A percentile compares a stretch with the other conserved stretches of the same genome.
phyloP scores from a whole-genome alignment of 108 stramenopile genomes.

The Cyclotella baltica region DNA sequence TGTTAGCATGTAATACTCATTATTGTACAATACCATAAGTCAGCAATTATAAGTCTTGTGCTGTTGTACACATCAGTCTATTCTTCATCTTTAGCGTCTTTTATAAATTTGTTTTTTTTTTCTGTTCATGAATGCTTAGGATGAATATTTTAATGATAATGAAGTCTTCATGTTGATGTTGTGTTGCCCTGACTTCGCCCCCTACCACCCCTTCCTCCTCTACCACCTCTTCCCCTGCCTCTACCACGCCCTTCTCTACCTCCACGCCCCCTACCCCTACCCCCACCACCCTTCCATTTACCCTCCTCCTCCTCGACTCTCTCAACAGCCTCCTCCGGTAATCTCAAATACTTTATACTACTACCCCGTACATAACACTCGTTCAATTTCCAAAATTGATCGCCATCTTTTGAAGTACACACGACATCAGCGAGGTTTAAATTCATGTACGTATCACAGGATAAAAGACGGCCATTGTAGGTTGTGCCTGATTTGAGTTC shows the following conservation, averaged over 20 bases:
- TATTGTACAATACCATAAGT: no score
- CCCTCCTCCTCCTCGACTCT: slow-evolving; percentile 83
- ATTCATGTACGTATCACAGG: slow-evolving; percentile 98
- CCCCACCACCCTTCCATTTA: slow-evolving; percentile 49
- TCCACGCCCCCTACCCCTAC: slow-evolving; percentile 50
- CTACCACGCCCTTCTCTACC: slow-evolving; percentile 65
- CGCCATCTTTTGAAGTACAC: slow-evolving; percentile 94
- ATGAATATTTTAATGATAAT: no score
- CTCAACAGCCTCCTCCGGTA: slow-evolving; percentile 94
- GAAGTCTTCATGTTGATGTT: background rate
- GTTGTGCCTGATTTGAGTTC: slow-evolving; percentile 99
- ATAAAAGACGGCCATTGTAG: slow-evolving; percentile 97
- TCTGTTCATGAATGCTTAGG: no score
- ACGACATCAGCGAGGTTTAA: slow-evolving; percentile 97
- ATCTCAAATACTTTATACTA: slow-evolving; percentile 94
- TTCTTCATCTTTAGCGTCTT: no score
- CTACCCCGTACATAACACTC: slow-evolving; percentile 97
- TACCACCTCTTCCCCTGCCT: slow-evolving; percentile 61
- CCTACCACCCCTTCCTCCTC: slow-evolving; percentile 29
- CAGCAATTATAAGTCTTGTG: no score
- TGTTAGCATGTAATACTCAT: background rate
- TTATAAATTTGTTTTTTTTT: background rate
- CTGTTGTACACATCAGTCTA: no score
- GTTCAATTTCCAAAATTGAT: slow-evolving; percentile 94
- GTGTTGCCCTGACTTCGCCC: background rate